Evolutionary conservation across 1,284 basidiomycete genomes (phyloP).

Genomic region (Puccinia novopanici): DNA sequence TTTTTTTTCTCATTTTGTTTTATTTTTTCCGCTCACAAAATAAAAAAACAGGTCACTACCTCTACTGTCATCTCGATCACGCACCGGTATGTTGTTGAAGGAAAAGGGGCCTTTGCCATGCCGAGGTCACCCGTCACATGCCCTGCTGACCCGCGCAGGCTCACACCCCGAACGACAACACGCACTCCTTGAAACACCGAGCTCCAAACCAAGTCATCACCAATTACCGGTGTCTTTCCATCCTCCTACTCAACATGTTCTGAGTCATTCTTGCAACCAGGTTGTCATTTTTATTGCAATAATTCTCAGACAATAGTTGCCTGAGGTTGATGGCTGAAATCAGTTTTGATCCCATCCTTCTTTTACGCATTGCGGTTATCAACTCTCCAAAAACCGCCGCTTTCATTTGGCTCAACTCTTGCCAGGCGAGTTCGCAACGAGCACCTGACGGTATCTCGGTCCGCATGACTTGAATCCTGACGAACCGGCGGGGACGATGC

Average conservation of each 20-base stretch:
- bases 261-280: slow-evolving; percentile 30
- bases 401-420: neutral
- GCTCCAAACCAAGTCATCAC: neutral
- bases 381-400: neutral
- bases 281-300: neutral
- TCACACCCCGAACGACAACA: too few species aligned
- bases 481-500: slow-evolving; percentile 3
- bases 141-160: too few species aligned
- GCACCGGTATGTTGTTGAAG: too few species aligned
- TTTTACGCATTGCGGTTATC: neutral
- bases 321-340: neutral
- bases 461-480: neutral
- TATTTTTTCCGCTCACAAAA: too few species aligned
- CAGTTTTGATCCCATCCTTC: neutral
- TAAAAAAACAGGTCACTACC: too few species aligned
- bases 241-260: neutral
- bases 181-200: neutral
- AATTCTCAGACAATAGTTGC: neutral
- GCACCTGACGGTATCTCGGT: too few species aligned
- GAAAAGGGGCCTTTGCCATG: too few species aligned
- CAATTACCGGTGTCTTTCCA: neutral
- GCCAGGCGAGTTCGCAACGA: slow-evolving; percentile 7
- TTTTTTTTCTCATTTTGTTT: too few species aligned
- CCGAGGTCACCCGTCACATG: too few species aligned
- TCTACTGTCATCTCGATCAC: too few species aligned